These are phyloP conservation scores for Zalerion maritima DNA, from an alignment of 495 filamentous ascomycete genomes.

Conservation along the genomic window DNA sequence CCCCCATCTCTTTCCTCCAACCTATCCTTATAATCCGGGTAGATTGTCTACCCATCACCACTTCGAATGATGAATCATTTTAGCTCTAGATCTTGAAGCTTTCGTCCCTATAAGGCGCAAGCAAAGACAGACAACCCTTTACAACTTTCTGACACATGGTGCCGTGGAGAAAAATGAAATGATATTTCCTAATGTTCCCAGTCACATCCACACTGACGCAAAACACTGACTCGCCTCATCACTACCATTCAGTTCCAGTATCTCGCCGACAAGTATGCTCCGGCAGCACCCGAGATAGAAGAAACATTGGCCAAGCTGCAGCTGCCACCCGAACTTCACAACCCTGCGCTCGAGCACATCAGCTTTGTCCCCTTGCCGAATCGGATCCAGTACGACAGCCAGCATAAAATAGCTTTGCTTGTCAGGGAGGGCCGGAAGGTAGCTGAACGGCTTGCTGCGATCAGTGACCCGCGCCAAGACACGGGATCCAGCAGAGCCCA, in stretches of 20 bases:
- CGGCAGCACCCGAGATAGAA: conserved; percentile 33
- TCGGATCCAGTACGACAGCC: conserved; percentile 24
- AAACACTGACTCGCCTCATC: conserved; percentile 4
- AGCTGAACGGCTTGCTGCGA: conserved; percentile 27
- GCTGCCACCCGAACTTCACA: conserved; percentile 34
- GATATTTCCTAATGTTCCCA: conserved; percentile 6
- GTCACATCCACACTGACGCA: conserved; percentile 2
- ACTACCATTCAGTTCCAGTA: conserved; percentile 35
- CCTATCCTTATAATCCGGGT: conserved; percentile 5
- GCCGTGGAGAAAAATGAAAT: conserved; percentile 9
- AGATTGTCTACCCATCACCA: conserved; percentile 3
- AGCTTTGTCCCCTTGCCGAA: conserved; percentile 36
- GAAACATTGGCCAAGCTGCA: conserved; percentile 40
- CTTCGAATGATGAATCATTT: conserved; percentile 42
- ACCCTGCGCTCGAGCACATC: conserved; percentile 25
- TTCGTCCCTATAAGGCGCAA: no score
- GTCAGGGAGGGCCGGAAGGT: conserved; percentile 39
- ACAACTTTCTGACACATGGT: conserved; percentile 19
- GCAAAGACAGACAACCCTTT: conserved; percentile 35
- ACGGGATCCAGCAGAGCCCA: conserved; percentile 23
- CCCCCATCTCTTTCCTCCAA: conserved; percentile 6
- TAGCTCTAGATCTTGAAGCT: conserved; percentile 64
- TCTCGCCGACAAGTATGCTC: conserved; percentile 43
- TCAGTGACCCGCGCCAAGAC: conserved; percentile 23
- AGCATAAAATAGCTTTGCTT: conserved; percentile 37